A percentile compares a stretch with the other conserved stretches of the same genome.
Evolutionary conservation across 768 basidiomycete genomes (phyloP).

Genomic region (Psilocybe sp.): DNA sequence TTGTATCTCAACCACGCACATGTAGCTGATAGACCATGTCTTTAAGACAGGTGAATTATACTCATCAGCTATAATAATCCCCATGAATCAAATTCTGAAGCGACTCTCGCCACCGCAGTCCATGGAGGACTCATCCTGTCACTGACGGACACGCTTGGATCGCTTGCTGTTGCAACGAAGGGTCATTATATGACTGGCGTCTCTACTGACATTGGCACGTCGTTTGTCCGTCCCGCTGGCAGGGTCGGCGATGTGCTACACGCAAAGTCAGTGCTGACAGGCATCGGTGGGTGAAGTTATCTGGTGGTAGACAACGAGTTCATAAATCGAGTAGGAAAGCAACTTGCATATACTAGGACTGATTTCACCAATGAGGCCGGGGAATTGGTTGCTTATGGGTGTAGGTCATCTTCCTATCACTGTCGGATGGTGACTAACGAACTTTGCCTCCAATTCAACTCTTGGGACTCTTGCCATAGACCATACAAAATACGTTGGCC

Average conservation of each 20-base stretch:
- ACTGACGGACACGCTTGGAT: slow-evolving; percentile 81
- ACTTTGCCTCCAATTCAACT: no score
- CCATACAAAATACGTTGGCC: slow-evolving; percentile 85
- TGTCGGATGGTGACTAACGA: background rate
- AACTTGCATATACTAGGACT: slow-evolving; percentile 76
- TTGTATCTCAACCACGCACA: background rate
- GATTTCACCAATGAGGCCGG: slow-evolving; percentile 69
- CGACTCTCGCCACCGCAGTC: slow-evolving; percentile 38
- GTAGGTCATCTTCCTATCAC: slow-evolving; percentile 30
- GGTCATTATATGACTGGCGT: slow-evolving; percentile 89
- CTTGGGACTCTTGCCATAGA: slow-evolving; percentile 38
- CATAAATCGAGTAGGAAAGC: slow-evolving; percentile 50
- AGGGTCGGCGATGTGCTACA: slow-evolving; percentile 62
- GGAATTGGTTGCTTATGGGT: slow-evolving; percentile 77
- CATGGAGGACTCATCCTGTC: slow-evolving; percentile 83
- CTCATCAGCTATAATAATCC: background rate
- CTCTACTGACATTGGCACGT: slow-evolving; percentile 77
- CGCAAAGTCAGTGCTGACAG: slow-evolving; percentile 62
- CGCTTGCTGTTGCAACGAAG: slow-evolving; percentile 76
- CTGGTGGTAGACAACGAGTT: background rate
- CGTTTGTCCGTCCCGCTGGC: slow-evolving; percentile 79
- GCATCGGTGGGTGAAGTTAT: slow-evolving; percentile 51
- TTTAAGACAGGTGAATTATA: slow-evolving; percentile 35
- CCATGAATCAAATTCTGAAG: background rate
- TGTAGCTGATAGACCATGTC: slow-evolving; percentile 2